These are phyloP conservation scores for Pichia rugopelliculosa DNA, from an alignment of 805 yeast genomes.

Conservation along the genomic window DNA sequence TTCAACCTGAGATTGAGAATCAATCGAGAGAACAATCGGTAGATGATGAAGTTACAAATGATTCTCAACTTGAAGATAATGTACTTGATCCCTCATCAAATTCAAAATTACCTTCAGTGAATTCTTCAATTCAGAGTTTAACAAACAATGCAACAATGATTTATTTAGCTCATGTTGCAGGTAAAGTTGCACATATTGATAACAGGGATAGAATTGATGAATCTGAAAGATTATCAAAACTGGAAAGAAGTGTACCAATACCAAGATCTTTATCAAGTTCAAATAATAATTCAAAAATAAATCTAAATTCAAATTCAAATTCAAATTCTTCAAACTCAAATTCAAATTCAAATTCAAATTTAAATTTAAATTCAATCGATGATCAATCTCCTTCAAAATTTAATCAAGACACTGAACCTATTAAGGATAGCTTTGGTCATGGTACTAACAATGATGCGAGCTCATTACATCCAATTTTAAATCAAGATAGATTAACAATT, in stretches of 20 bases:
- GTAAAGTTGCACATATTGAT: slow-evolving; percentile 63
- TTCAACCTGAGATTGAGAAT: too few relatives aligned
- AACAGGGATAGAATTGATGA: slow-evolving; percentile 56
- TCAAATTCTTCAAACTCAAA: neutral
- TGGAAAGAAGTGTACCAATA: slow-evolving; percentile 29
- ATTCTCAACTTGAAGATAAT: too few relatives aligned
- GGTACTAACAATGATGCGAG: slow-evolving; percentile 6
- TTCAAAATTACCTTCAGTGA: slow-evolving; percentile 3
- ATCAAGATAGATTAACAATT: slow-evolving; percentile 29
- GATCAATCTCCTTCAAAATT: neutral
- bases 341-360: neutral
- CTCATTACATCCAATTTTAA: slow-evolving; percentile 19
- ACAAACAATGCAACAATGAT: slow-evolving; percentile 46
- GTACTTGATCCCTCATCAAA: neutral
- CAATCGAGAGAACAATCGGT: neutral
- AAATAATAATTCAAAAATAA: neutral
- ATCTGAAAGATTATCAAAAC: slow-evolving; percentile 37
- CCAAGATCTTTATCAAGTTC: slow-evolving; percentile 3
- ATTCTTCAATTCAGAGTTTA: slow-evolving; percentile 11
- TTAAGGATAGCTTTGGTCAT: slow-evolving; percentile 24
- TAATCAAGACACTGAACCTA: slow-evolving; percentile 13
- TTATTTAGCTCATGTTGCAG: slow-evolving; percentile 73
- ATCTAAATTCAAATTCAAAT: neutral
- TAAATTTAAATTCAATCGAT: neutral
- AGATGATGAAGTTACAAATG: neutral